Evolutionary conservation across 441 rosid genomes (phyloP), one percentile per base, ranked within the genome.

Genomic region (Omphalea diandra): DNA sequence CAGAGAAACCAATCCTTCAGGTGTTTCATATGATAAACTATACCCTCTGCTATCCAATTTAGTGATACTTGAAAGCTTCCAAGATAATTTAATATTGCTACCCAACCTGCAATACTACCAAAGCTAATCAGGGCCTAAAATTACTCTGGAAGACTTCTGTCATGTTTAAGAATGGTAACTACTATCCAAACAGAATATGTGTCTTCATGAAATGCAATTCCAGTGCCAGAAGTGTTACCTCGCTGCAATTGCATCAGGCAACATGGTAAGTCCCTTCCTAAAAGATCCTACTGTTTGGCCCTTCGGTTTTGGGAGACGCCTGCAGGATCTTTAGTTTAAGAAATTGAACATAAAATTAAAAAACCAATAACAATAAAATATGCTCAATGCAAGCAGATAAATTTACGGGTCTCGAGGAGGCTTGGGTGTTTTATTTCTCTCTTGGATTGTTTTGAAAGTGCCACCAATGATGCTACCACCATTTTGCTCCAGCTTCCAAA

Each of bases 281-380:
- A 93, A 87, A 69, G 97, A 93, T 71, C 94, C 98, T 64, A 90
- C 98, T 40, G 95, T 93, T 80, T 90, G 97, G 55, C 97, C 98
- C 81, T 86, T 86, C 26, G 97, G 97, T 73, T 82, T 88, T 60
- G 97, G 98, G 27, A 90, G 83, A 49, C 86, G 90, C 78, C 96
- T 92, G 83, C 59, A 82, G 75, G 40, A 68, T 24, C 76, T 71
- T 20, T 46, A 40, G 41, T 27, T 66, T 70, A 72, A 53, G 59
- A 41, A 33, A 54, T 55, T 72, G 67, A 69, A 46, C 62, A 67
- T 29, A 58, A 68, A 40, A 6, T n/a, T n/a, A n/a, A 6, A 18
- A 49, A 14, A 40, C 71, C 63, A 57, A 66, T 63, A 33, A 9
- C 52, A 22, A 56, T 36, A 41, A 64, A 14, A 69, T 54, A 65